Evolutionary conservation across 306 rosid species (phyloP).

Genomic region (Pterocarpus macrocarpus): DNA sequence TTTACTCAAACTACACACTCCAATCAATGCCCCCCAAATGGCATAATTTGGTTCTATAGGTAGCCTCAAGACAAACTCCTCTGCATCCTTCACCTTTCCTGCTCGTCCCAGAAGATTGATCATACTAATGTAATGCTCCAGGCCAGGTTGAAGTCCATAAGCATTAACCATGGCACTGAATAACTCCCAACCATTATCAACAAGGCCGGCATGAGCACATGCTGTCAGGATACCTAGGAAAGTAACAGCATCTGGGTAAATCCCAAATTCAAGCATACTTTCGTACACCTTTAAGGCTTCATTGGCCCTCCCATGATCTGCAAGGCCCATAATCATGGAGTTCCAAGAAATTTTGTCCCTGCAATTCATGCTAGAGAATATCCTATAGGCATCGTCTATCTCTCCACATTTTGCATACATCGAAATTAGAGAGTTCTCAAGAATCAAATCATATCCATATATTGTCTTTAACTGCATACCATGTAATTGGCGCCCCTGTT

Average conservation of each 20-base stretch:
- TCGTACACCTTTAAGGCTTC: conserved; percentile 58
- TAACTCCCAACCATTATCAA: conserved; percentile 63
- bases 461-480: conserved; percentile 65
- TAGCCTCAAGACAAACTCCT: conserved; percentile 66
- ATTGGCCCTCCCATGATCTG: conserved; percentile 65
- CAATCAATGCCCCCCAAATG: conserved; percentile 81
- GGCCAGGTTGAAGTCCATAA: conserved; percentile 67
- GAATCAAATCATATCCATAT: conserved; percentile 60
- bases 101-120: conserved; percentile 81
- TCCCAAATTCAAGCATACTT: conserved; percentile 64
- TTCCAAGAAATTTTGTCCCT: conserved; percentile 79
- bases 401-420: conserved; percentile 91
- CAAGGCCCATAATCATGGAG: conserved; percentile 75
- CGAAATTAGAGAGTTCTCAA: conserved; percentile 74
- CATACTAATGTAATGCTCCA: conserved; percentile 73
- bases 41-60: conserved; percentile 68
- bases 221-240: conserved; percentile 76
- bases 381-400: conserved; percentile 60
- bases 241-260: conserved; percentile 66
- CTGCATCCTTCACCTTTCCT: conserved; percentile 71
- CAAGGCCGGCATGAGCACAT: conserved; percentile 74
- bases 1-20: conserved; percentile 63
- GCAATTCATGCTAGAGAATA: conserved; percentile 67
- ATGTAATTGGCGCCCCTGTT: conserved; percentile 75
- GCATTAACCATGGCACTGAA: conserved; percentile 57